Percentiles rank a stretch among this genome's conserved stretches.
Evolutionary conservation across 2,329 filamentous ascomycete species (phyloP).

Genomic region (Aspergillus hortae): DNA sequence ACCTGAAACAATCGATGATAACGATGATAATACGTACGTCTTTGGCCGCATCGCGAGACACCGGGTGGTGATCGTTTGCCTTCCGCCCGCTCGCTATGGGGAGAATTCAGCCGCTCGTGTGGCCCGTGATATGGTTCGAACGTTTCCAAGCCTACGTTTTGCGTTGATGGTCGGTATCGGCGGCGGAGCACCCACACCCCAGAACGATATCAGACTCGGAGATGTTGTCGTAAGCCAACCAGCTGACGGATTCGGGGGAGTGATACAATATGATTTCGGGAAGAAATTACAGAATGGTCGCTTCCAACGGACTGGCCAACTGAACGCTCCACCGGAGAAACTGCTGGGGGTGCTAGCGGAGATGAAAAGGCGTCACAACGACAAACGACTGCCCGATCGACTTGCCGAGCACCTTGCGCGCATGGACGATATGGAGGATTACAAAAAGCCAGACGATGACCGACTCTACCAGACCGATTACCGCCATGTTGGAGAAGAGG

Average conservation of each 20-base stretch:
- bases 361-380: background rate
- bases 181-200: background rate
- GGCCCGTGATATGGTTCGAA: background rate
- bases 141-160: background rate
- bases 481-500: background rate
- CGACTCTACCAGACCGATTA: conserved; percentile 1
- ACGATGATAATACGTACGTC: background rate
- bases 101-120: background rate
- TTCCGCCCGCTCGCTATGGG: conserved; percentile 2
- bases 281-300: background rate
- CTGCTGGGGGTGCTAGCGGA: background rate
- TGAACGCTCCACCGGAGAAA: background rate
- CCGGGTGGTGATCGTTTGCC: conserved; percentile 4
- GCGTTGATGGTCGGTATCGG: conserved; percentile 1
- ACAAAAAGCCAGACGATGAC: background rate
- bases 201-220: conserved; percentile 3
- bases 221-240: conserved; percentile 6
- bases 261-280: conserved; percentile 5
- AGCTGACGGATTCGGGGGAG: background rate
- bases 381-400: background rate
- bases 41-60: background rate
- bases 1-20: background rate
- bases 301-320: background rate
- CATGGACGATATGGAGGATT: background rate
- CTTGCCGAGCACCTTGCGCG: background rate